Evolutionary conservation across 225 moss, liverwort and hornwort genomes (phyloP), one percentile per base, ranked within the genome.

Genomic region (Asterella californica): DNA sequence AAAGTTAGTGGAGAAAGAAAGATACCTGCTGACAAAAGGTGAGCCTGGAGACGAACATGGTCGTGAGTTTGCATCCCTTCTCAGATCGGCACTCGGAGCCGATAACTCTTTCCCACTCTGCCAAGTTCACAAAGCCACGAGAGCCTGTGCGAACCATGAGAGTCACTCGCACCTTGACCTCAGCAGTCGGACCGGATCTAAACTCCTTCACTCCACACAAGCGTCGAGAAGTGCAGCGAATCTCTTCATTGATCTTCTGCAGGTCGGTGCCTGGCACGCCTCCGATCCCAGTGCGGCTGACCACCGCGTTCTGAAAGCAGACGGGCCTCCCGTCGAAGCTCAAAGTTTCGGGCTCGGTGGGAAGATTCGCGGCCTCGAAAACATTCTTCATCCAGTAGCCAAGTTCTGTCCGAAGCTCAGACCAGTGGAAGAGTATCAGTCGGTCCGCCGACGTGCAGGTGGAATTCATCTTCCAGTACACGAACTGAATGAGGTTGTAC

Each of bases 401-500:
- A 59, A 86, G 74, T 14, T 70, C 71, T 4, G 77, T 81, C 29
- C 90, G 80, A 22, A 88, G 64, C 76, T 86, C 86, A 8, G 81
- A 78, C 81, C 73, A 47, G 65, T 88, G 90, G 62, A 79, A 90
- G 29, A 86, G 38, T 9, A 88, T 15, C 0, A 88, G 60, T 49
- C 90, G 73, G n/a, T 86, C 72, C 9, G 83, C 86, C 3, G 59
- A 49, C 30, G 6, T 63, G 75, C 88, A 88, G 8, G 19, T 7
- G 0, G 57, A n/a, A 29, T 53, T 17, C 76, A 83, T 83, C 62
- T 82, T 84, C 88, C 88, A 88, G 66, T 86, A 69, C 59, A 88
- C 85, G 34, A 90, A 90, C 50, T 86, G 83, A n/a, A 84, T 79
- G 74, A 88, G 81, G 60, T 87, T 88, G 79, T 83, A 88, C 86